Evolutionary conservation across 2,329 filamentous ascomycete genomes (phyloP), one percentile per base, ranked within the genome.

Genomic region (Sporothrix euskadiensis): DNA sequence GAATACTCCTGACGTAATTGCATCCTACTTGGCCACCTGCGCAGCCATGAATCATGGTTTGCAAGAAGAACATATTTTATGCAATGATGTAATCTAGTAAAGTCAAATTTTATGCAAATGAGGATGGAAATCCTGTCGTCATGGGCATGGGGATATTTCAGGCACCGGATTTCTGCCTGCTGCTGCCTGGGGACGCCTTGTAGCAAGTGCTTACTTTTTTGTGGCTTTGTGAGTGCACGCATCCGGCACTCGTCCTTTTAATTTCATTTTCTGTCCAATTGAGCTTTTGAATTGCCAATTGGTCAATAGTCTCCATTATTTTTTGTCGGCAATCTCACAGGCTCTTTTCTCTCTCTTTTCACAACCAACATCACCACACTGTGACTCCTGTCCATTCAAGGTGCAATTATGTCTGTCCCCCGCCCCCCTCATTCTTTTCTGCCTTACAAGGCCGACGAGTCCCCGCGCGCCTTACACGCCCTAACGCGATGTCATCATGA

Each of bases 201-300:
- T 47, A 30, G 63, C 41, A 66, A 66, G 41, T 66, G 63, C 63
- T 66, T 66, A 66, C 63, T 30, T 30, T 66, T 22, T 47, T 8
- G 63, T 30, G 63, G n/a, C 41, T 61, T 44, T 41, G 56, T 35
- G 41, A 19, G 7, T 16, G 41, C 41, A 66, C 32, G 32, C 59
- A 6, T 16, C 5, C 7, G 1, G 4, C 30, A 14, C 6, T 49
- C 4, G 22, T 30, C 16, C n/a, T 0, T 19, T 49, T 30, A 19
- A 7, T 65, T 65, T 41, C 5, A 12, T 44, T 4, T 41, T 41
- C 8, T 12, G 16, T 10, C 22, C 59, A 63, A 41, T 63, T 41
- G 35, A 39, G n/a, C 22, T n/a, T 9, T 39, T 22, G 1, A 0
- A 63, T 10, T 8, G 32, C 14, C 30, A 14, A 63, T 57, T 57